Base-by-base conservation (phyloP, 441 rosid genomes). In the Populus hybrid region DNA sequence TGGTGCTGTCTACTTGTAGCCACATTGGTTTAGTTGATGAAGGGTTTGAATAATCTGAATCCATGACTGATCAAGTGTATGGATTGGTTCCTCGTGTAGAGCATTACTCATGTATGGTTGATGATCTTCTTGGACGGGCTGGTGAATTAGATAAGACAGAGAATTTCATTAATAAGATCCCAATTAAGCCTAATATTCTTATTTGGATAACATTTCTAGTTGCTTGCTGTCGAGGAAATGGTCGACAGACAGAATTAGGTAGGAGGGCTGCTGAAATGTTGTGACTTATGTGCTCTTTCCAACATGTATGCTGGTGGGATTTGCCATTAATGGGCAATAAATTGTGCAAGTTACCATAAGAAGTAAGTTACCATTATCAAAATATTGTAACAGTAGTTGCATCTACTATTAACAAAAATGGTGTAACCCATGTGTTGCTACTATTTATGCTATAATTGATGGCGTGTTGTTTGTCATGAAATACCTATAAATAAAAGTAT, bases 161-260 rank as follows among this genome's bases (percentile, higher is more conserved):
- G 85, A 74, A 79, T 21, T 93, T 94, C 83, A 82, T 94, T 32
- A 72, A 82, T 69, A 74, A 59, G 67, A 91, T 93, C 94, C 89
- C 97, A 67, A 72, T 94, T 86, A 80, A 86, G 78, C 98, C 98
- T 65, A 91, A 90, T 77, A 87, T 86, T 78, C 92, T 93, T 35
- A 90, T 93, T 28, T 94, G 98, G 97, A 90, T 97, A 77, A 93
- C 97, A 65, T 89, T 90, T 12, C 84, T 94, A 69, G 98, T 95
- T 30, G 94, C 95, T 71, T 90, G 95, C 82, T 88, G 90, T 0
- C 34, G 34, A 32, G 34, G 34, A 32, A 32, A 32, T 32, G 5
- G 34, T 32, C 34, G 34, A 32, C 0, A 32, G 34, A 32, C 34
- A 32, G 34, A 32, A 32, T 32, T 32, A 32, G 34, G 6, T 32